Evolutionary conservation across 768 basidiomycete species (phyloP), one percentile per base, ranked within the genome.

Genomic region (Pleurotus ostreatus): DNA sequence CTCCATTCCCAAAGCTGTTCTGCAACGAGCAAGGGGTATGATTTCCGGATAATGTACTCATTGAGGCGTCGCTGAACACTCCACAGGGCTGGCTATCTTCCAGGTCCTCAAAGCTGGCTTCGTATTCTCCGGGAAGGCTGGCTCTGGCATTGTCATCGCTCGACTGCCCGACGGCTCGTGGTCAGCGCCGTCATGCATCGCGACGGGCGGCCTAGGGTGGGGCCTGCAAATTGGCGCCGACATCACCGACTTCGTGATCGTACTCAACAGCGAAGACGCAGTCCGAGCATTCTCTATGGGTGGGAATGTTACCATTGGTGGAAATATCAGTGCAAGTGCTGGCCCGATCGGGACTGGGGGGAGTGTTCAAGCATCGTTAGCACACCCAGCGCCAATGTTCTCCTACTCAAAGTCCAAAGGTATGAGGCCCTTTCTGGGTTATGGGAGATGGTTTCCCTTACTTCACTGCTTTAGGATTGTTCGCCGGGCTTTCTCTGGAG

Each of bases 181-280:
- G 94, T 93, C 90, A 47, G 96, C 96, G 1, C 96, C 96, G 2
- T 94, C 91, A 20, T 98, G 95, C 74, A 96, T 98, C 66, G 95
- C 92, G 26, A 98, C 94, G 0, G 95, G 91, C 15, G 96, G 96
- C 37, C 81, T 95, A 9, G 93, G 94, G 13, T 93, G 93, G 89
- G 93, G 93, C 30, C 84, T 95, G 43, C 96, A 98, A 72, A 92
- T 96, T 56, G 95, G 95, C 47, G 95, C 95, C 2, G 95, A 97
- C 73, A 83, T 95, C 68, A 89, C 87, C 46, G 94, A 98, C 68
- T 97, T 98, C 62, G 95, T 99, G 56, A 85, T 98, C 68, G 94
- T 99, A 39, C 87, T 98, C 65, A 98, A 98, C 78, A 90, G 86
- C 61, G 93, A 97, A 63, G 95, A 98, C 55, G 94, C 96, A 40